These are phyloP conservation scores for Glycine tomentella DNA, from an alignment of 306 rosid species.

Conservation along the genomic window DNA sequence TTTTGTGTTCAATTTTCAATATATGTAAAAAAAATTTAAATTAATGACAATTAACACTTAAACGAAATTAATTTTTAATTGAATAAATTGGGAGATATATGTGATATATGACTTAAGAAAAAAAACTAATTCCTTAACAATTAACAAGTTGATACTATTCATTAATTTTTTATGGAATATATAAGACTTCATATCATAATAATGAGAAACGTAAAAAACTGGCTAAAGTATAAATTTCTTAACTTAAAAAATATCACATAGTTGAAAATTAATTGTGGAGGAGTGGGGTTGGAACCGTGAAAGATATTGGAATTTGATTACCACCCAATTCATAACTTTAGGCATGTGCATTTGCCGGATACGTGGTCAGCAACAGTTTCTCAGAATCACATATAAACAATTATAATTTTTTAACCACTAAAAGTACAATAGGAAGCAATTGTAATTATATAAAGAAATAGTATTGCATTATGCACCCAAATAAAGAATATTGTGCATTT, in stretches of 20 bases:
- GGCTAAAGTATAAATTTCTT: not conserved
- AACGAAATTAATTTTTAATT: too few species aligned
- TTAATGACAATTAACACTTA: too few species aligned
- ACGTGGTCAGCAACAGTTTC: constrained; percentile 14
- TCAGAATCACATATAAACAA: constrained; percentile 35
- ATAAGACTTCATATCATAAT: not conserved
- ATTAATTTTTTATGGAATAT: not conserved
- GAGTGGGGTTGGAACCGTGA: not conserved
- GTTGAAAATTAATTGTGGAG: not conserved
- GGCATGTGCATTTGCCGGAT: constrained; percentile 56
- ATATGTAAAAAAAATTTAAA: too few species aligned
- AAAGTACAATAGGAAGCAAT: constrained; percentile 12
- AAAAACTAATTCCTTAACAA: not conserved
- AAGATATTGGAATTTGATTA: constrained; percentile 29
- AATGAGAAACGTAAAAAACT: not conserved
- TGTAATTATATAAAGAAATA: not conserved
- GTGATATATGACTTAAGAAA: too few species aligned
- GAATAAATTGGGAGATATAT: too few species aligned
- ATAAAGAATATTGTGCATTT: not conserved
- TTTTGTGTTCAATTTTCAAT: too few species aligned
- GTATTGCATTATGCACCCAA: not conserved
- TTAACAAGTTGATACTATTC: not conserved
- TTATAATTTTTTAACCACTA: constrained; percentile 10
- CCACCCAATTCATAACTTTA: constrained; percentile 22
- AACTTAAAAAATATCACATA: not conserved